These are phyloP conservation scores for Nemania diffusa DNA, from an alignment of 2,329 filamentous ascomycete genomes.

Conservation along the genomic window DNA sequence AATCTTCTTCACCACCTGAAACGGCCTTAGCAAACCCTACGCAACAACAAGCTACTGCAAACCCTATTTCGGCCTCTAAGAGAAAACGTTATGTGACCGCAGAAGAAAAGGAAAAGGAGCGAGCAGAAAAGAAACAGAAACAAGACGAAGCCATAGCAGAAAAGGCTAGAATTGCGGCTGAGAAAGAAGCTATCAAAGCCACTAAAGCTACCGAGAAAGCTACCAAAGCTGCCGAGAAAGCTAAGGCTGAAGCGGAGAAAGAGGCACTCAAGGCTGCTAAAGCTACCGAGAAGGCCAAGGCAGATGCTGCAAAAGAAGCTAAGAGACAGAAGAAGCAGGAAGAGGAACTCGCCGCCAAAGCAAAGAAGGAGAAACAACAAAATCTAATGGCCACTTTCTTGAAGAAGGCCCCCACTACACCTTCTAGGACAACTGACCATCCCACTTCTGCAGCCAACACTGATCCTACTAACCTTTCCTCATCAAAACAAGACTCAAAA, in stretches of 20 bases:
- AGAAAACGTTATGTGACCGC: conserved; percentile 53
- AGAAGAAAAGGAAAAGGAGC: conserved; percentile 55
- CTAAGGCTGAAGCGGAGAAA: conserved; percentile 44
- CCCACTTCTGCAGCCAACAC: conserved; percentile 28
- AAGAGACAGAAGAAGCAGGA: conserved; percentile 56
- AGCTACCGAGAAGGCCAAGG: conserved; percentile 51
- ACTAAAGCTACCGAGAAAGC: conserved; percentile 22
- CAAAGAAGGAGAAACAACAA: conserved; percentile 57
- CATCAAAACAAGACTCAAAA: conserved; percentile 42
- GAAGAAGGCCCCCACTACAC: conserved; percentile 42
- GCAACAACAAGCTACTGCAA: conserved; percentile 4
- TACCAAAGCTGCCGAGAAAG: conserved; percentile 50
- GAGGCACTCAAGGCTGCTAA: conserved; percentile 28
- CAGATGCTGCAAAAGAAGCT: conserved; percentile 57
- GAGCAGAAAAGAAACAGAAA: conserved; percentile 59
- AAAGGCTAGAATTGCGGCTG: conserved; percentile 38
- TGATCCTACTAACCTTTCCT: conserved; percentile 38
- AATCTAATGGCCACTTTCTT: conserved; percentile 44
- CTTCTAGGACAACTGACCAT: conserved; percentile 39
- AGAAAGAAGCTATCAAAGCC: conserved; percentile 29
- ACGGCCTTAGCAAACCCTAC: conserved; percentile 38
- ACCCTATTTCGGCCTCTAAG: conserved; percentile 43
- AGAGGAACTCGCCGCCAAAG: conserved; percentile 52
- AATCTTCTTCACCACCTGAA: conserved; percentile 38
- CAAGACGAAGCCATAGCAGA: conserved; percentile 59